Base-by-base conservation (phyloP, 345 rosid genomes). In the Citrus trifoliata region DNA sequence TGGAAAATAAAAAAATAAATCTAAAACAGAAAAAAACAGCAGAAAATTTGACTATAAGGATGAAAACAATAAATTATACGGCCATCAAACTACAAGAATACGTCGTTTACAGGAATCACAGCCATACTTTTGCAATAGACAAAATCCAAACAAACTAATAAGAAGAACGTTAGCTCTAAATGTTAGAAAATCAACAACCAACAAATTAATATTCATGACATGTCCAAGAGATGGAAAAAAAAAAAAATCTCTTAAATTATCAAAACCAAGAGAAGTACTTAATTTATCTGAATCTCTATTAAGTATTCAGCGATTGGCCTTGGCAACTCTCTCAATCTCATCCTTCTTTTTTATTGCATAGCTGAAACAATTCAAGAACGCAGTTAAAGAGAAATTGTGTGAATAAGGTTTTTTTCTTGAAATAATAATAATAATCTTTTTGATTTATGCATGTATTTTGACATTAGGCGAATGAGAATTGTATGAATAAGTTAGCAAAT, bases 261-360 rank as follows among this genome's bases (percentile, higher is more conserved):
- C 42, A 18, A 63, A 65, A 32, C 24, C 42, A 32, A 19, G 69
- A 19, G 10, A 21, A 33, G 5, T 32, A 14, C 37, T 33, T 32
- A 46, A 46, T 46, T 65, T 35, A 35, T 35, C 37, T 5, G 37
- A 35, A 35, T 64, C 67, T 30, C 10, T 63, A 16, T 35, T 35
- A 19, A 64, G 35, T 65, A n/a, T 69, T 90, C 79, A 93, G 81
- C 95, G 96, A 75, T 93, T 93, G 63, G 96, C 95, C 86, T 93
- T 93, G 18, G 98, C 95, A 78, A 93, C 97, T 86, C 95, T 89
- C 73, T 93, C 98, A 64, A 93, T 87, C 76, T 90, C 98, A 80
- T 93, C 98, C 85, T 93, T 93, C 85, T 92, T 93, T 84, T 89
- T 92, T 76, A 93, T 93, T 28, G 98, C 96, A 75, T 88, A 93